Percentiles rank a stretch among this genome's conserved stretches.
These are phyloP conservation scores for Wallacemonas collosoma DNA, from an alignment of 208 protist genomes.

Conservation along the genomic window DNA sequence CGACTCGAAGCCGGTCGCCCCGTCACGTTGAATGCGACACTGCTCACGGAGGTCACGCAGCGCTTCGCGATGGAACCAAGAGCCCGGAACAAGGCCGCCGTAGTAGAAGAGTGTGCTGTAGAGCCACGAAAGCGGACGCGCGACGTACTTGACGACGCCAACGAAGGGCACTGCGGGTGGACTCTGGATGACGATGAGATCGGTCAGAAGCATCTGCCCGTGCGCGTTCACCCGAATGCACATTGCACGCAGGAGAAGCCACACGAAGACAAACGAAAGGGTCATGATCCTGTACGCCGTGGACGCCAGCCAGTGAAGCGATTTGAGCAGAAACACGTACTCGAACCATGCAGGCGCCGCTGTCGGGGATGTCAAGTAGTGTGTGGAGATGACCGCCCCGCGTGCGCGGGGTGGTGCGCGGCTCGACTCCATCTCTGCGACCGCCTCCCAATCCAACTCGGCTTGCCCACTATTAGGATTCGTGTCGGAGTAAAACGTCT, in stretches of 20 bases:
- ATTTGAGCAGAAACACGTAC: slow-evolving; percentile 43
- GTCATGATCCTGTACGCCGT: slow-evolving; percentile 58
- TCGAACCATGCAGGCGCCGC: slow-evolving; percentile 62
- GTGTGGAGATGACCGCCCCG: slow-evolving; percentile 32
- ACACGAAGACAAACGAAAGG: slow-evolving; percentile 41
- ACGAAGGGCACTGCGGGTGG: slow-evolving; percentile 87
- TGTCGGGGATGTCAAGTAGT: slow-evolving; percentile 38
- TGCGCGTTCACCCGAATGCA: slow-evolving; percentile 69
- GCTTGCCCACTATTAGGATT: slow-evolving; percentile 21
- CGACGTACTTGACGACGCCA: slow-evolving; percentile 69
- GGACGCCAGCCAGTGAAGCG: slow-evolving; percentile 59
- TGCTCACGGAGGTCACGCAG: slow-evolving; percentile 57
- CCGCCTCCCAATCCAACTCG: slow-evolving; percentile 20
- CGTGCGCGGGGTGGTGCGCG: background rate
- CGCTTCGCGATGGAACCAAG: slow-evolving; percentile 60
- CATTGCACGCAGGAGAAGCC: slow-evolving; percentile 48
- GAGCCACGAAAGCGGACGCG: slow-evolving; percentile 52
- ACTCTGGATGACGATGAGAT: slow-evolving; percentile 76
- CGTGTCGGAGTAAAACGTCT: slow-evolving; percentile 27
- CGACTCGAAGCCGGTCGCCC: no score
- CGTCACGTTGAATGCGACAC: slow-evolving; percentile 26
- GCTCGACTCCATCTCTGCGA: slow-evolving; percentile 3
- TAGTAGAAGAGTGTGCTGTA: slow-evolving; percentile 77
- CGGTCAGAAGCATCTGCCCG: slow-evolving; percentile 66
- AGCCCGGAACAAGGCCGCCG: slow-evolving; percentile 65